Base-by-base conservation (phyloP, 169 alveolate species). In the Cystoisospora suis region DNA sequence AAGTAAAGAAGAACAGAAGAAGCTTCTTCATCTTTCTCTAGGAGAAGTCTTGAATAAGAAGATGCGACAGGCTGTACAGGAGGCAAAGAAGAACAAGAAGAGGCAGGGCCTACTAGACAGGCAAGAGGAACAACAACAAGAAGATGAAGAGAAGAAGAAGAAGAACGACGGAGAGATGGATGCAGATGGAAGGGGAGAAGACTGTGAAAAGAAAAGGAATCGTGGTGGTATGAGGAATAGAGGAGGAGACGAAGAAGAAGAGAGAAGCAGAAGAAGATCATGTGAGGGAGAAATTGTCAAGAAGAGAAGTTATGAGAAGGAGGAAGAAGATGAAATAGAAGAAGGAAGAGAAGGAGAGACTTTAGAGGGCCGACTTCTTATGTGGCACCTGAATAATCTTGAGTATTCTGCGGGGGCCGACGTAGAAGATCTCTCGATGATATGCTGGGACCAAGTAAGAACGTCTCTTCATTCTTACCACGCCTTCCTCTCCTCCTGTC, bases 331-430 rank as follows among this genome's bases (percentile, higher is more conserved):
- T 23, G 77, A 0, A 9, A 44, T 1, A 7, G 72, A 58, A 34
- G 40, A 3, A 3, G n/a, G 80, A 9, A 4, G 42, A 12, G 58
- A 72, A 27, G 83, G 83, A 29, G 83, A 72, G 58, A 9, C 40
- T 56, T 46, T 72, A 29, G 83, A 72, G 56, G 53, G 83, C 17
- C 6, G 83, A 38, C 83, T 72, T 34, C 65, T 86, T 0, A 45
- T 58, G 36, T 86, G 90, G 90, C 90, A 86, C 42, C 27, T 86
- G 0, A 58, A 70, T 47, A 86, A 86, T 70, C 36, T 72, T 27
- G 90, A 86, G 42, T 86, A 86, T 27, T 86, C 90, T 0, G 75
- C 90, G 2, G 90, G 90, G 27, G 90, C 90, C 23, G 90, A 86
- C 90, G 90, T 72, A 4, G 70, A 86, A 7, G 81, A 44, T 65